A percentile compares a stretch with the other conserved stretches of the same genome.
phyloP scores from a whole-genome alignment of 2,329 filamentous ascomycete species.

The Akanthomyces muscarius region DNA sequence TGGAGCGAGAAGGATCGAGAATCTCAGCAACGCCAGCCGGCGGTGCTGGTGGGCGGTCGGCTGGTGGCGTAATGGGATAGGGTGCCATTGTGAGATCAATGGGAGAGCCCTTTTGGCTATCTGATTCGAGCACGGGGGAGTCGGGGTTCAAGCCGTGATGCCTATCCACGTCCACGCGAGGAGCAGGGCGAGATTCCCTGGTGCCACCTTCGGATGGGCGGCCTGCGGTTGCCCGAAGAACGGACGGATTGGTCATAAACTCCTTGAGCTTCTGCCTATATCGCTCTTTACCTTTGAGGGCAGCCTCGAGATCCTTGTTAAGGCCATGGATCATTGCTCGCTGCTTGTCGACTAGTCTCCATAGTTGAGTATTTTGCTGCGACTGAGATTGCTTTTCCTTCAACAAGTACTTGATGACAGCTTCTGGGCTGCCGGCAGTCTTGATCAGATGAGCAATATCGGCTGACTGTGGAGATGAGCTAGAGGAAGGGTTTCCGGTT shows the following conservation, averaged over 20 bases:
- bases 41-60: conserved; percentile 41
- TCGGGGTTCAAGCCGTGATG: conserved; percentile 30
- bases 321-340: conserved; percentile 87
- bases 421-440: conserved; percentile 83
- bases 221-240: conserved; percentile 28
- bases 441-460: conserved; percentile 78
- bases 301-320: conserved; percentile 89
- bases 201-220: conserved; percentile 19
- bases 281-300: conserved; percentile 89
- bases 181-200: conserved; percentile 12
- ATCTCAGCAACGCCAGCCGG: conserved; percentile 46
- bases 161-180: conserved; percentile 26
- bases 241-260: conserved; percentile 42
- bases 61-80: conserved; percentile 62
- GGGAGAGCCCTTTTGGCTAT: conserved; percentile 53
- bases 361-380: conserved; percentile 87
- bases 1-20: conserved; percentile 52
- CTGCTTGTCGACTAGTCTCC: conserved; percentile 95
- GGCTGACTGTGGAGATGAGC: conserved; percentile 41
- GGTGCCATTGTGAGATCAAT: conserved; percentile 56
- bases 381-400: conserved; percentile 88
- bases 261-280: conserved; percentile 92
- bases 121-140: conserved; percentile 49
- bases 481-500: conserved; percentile 46
- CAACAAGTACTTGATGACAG: conserved; percentile 79